Percentiles rank a stretch among this genome's conserved stretches.
Conservation (phyloP, 352 stramenopile species). For the Globisporangium paroecandrum region DNA sequence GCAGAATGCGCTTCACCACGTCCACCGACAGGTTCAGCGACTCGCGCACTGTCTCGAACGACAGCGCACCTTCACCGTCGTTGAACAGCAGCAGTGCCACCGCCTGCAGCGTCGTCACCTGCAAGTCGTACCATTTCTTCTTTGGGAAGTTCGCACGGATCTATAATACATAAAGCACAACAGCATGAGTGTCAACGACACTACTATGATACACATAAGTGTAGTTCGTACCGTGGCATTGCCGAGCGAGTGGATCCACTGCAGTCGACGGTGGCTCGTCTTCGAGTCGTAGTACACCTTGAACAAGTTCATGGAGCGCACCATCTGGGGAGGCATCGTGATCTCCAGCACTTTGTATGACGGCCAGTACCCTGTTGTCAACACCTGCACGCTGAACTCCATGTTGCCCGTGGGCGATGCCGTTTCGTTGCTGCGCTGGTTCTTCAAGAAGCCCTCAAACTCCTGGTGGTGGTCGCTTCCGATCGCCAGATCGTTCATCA, state of each 20-base stretch:
- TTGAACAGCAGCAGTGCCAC: constrained; percentile 96
- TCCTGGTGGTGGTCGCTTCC: constrained; percentile 95
- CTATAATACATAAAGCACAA: constrained; percentile 8
- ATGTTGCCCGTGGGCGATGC: constrained; percentile 50
- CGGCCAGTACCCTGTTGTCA: constrained; percentile 99
- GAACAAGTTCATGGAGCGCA: constrained; percentile 96
- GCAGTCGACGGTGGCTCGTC: constrained; percentile 93
- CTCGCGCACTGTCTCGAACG: constrained; percentile 90
- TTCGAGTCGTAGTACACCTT: constrained; percentile 94
- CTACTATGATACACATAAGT: not conserved
- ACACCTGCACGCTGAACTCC: constrained; percentile 96
- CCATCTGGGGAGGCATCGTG: constrained; percentile 91
- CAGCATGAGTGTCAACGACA: not conserved
- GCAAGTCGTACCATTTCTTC: constrained; percentile 96
- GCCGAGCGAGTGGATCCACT: constrained; percentile 96
- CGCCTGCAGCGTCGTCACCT: constrained; percentile 97
- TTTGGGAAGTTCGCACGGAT: constrained; percentile 80
- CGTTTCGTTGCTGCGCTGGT: constrained; percentile 67
- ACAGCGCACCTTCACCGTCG: constrained; percentile 74
- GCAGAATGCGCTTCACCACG: constrained; percentile 97
- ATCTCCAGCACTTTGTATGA: constrained; percentile 97
- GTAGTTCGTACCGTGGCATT: constrained; percentile 88
- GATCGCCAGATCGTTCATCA: constrained; percentile 99
- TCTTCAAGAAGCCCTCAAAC: constrained; percentile 93
- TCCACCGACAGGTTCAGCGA: constrained; percentile 94